A percentile compares a stretch with the other conserved stretches of the same genome.
Conservation (phyloP, 73 alveolate species). For the Strombidium stylifer region DNA sequence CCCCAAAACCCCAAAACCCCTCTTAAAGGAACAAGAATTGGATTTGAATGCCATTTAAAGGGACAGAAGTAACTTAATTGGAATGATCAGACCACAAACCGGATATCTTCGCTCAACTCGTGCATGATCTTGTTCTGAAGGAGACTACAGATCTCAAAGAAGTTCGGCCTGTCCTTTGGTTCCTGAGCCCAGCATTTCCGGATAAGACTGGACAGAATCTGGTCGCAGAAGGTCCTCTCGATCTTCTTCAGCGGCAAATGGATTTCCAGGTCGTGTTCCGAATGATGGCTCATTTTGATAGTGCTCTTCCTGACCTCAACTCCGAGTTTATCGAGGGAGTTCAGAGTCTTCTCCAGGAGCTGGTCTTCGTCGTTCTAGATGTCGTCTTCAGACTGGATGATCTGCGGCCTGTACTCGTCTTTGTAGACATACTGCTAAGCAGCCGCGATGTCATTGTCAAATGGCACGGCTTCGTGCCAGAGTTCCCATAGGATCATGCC, state of each 20-base stretch:
- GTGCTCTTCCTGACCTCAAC: too few species aligned
- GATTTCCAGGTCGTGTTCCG: background rate
- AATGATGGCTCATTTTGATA: too few species aligned
- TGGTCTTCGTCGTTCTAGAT: background rate
- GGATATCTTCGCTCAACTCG: too few species aligned
- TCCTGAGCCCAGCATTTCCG: conserved; percentile 73
- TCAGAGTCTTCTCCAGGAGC: too few species aligned
- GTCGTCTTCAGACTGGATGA: background rate
- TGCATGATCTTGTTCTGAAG: too few species aligned
- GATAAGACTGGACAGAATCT: conserved; percentile 57
- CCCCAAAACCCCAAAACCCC: too few species aligned
- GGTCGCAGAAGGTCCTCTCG: conserved; percentile 30
- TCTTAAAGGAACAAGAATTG: too few species aligned
- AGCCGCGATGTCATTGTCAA: conserved; percentile 58
- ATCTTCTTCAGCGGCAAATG: conserved; percentile 13
- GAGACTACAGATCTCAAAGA: conserved; percentile 15
- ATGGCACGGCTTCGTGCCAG: conserved; percentile 62
- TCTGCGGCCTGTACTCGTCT: conserved; percentile 71
- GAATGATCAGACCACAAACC: too few species aligned
- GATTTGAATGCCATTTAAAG: too few species aligned
- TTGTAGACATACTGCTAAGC: conserved; percentile 61
- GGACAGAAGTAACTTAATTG: too few species aligned
- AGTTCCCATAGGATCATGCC: conserved; percentile 87
- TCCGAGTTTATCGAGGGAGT: too few species aligned
- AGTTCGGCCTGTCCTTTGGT: conserved; percentile 48